Conservation (phyloP, 106 monocot genomes). For the Cymbidium sinense region DNA sequence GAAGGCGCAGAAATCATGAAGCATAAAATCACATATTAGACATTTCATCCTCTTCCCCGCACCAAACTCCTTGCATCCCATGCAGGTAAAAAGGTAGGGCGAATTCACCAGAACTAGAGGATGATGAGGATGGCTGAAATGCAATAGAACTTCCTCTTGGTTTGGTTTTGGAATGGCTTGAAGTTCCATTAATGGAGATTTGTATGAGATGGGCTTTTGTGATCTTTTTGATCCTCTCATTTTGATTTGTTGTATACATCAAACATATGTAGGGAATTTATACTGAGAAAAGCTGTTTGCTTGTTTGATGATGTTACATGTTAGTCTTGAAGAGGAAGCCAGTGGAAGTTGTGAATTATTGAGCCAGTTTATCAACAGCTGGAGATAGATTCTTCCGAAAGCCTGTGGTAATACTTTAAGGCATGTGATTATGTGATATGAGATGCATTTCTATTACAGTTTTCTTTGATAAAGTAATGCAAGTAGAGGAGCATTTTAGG, state of each 20-base stretch:
- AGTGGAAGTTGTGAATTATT: constrained; percentile 1
- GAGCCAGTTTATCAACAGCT: background rate
- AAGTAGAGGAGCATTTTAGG: too few species aligned
- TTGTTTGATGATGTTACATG: background rate
- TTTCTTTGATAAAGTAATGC: too few species aligned
- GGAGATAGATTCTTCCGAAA: too few species aligned
- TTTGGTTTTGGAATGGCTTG: constrained; percentile 8
- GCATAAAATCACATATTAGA: constrained; percentile 25
- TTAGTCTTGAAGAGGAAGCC: too few species aligned
- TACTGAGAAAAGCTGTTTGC: constrained; percentile 1
- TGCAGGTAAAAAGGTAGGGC: constrained; percentile 38
- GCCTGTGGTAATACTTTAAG: too few species aligned
- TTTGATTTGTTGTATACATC: background rate
- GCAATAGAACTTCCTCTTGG: constrained; percentile 20
- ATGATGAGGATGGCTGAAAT: constrained; percentile 41
- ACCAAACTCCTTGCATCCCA: constrained; percentile 39
- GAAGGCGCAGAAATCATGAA: constrained; percentile 38
- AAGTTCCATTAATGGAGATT: constrained; percentile 5
- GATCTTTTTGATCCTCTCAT: background rate
- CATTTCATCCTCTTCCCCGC: constrained; percentile 38
- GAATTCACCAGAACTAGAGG: constrained; percentile 16
- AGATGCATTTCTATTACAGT: too few species aligned
- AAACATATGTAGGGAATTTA: background rate
- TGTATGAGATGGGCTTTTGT: constrained; percentile 7
- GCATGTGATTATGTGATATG: too few species aligned